phyloP scores from a whole-genome alignment of 2,329 filamentous ascomycete species.

The Pyrenophora teres region DNA sequence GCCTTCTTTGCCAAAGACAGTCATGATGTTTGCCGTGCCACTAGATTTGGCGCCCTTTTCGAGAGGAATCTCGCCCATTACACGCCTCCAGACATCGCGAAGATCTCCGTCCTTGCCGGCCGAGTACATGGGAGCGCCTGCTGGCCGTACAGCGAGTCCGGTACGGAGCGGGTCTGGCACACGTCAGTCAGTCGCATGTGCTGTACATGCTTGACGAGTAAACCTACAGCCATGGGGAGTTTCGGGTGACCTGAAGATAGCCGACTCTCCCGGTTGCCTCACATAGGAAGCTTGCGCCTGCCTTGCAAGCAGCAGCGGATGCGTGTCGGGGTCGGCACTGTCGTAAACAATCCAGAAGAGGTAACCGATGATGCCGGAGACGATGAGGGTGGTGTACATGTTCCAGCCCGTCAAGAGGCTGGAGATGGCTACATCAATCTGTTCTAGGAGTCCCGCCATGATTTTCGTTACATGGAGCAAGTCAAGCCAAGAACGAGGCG shows the following conservation, averaged over 20 bases:
- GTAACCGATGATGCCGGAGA: conserved; percentile 67
- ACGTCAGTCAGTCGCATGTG: conserved; percentile 32
- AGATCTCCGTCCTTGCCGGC: conserved; percentile 85
- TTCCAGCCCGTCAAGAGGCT: conserved; percentile 80
- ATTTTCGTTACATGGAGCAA: conserved; percentile 12
- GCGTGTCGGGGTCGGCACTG: conserved; percentile 81
- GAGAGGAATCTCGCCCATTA: conserved; percentile 66
- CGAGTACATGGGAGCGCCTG: conserved; percentile 80
- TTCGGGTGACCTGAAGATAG: conserved; percentile 81
- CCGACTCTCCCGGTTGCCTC: conserved; percentile 81
- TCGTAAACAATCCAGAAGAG: conserved; percentile 73
- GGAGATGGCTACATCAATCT: conserved; percentile 73
- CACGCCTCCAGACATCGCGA: conserved; percentile 85
- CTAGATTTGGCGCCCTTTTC: conserved; percentile 67
- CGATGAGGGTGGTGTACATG: conserved; percentile 73
- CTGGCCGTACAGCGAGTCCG: conserved; percentile 72
- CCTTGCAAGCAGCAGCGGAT: conserved; percentile 86
- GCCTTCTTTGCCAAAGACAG: conserved; percentile 76
- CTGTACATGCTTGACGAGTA: not conserved
- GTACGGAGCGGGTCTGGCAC: conserved; percentile 43
- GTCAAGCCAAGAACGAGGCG: not conserved
- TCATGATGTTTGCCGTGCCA: conserved; percentile 73
- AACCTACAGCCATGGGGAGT: conserved; percentile 74
- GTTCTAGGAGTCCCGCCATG: conserved; percentile 60
- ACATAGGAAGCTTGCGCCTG: conserved; percentile 80